These are phyloP conservation scores for Phaseolus lunatus DNA, from an alignment of 306 rosid species.

Conservation along the genomic window DNA sequence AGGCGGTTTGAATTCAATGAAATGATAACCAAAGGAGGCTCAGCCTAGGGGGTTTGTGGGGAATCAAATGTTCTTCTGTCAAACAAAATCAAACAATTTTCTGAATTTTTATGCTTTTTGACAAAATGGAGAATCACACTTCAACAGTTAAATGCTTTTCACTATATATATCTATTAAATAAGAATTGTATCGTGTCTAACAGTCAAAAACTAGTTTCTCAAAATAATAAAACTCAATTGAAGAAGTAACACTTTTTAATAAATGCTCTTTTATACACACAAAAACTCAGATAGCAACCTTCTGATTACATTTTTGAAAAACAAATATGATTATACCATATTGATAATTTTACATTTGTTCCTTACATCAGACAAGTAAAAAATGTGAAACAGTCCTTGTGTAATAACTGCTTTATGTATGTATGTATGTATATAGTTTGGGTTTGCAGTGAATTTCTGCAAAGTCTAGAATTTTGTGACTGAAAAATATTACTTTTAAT, in stretches of 20 bases:
- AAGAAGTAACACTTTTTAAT: background rate
- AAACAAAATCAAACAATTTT: constrained; percentile 57
- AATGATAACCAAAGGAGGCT: constrained; percentile 58
- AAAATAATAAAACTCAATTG: no score
- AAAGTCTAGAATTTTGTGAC: constrained; percentile 21
- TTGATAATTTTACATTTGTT: background rate
- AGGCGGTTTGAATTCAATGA: constrained; percentile 55
- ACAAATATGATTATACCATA: background rate
- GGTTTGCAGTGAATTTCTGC: constrained; percentile 1
- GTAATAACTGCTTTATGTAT: constrained; percentile 16
- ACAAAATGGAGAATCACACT: constrained; percentile 4
- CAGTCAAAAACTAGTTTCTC: background rate
- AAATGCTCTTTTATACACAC: background rate
- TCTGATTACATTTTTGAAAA: background rate
- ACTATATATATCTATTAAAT: background rate
- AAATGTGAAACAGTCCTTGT: background rate
- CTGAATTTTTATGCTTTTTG: constrained; percentile 26
- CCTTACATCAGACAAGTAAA: constrained; percentile 1
- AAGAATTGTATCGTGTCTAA: background rate
- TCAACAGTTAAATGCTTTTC: constrained; percentile 35
- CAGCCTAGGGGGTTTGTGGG: background rate
- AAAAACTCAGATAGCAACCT: background rate
- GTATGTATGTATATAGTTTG: constrained; percentile 13
- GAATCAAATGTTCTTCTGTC: constrained; percentile 48
- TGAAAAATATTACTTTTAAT: constrained; percentile 8